Conservation (phyloP, 2,329 filamentous ascomycete species). For the Scedosporium boydii region DNA sequence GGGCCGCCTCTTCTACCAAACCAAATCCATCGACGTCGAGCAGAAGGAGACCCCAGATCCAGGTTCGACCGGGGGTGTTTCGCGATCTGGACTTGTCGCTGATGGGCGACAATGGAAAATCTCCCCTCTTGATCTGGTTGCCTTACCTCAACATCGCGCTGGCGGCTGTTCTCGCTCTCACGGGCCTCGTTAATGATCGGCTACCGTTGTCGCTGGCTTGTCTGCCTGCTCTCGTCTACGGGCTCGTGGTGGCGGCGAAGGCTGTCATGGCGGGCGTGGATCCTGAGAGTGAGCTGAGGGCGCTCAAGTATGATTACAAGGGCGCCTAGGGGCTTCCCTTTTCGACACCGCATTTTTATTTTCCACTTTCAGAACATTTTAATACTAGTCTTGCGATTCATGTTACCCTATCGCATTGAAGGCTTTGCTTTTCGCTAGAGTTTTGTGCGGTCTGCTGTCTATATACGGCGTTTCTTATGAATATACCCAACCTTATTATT, state of each 20-base stretch:
- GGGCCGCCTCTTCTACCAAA: slow-evolving; percentile 19
- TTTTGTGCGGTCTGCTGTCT: neutral
- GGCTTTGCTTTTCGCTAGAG: neutral
- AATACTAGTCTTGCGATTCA: neutral
- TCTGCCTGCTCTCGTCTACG: slow-evolving; percentile 51
- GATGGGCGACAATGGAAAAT: slow-evolving; percentile 10
- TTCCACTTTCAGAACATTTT: neutral
- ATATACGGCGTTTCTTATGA: neutral
- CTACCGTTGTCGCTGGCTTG: slow-evolving; percentile 24
- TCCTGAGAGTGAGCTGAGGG: slow-evolving; percentile 52
- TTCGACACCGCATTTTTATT: neutral
- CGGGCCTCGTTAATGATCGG: slow-evolving; percentile 27
- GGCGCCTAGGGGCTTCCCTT: slow-evolving; percentile 38
- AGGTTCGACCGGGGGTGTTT: slow-evolving; percentile 9
- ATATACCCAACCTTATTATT: neutral
- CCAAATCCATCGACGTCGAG: slow-evolving; percentile 4
- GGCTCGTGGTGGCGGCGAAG: slow-evolving; percentile 51
- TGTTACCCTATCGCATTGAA: neutral
- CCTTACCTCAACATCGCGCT: slow-evolving; percentile 51
- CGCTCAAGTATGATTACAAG: slow-evolving; percentile 57
- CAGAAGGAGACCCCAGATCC: neutral
- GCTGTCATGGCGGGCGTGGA: slow-evolving; percentile 60
- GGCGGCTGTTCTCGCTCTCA: slow-evolving; percentile 39
- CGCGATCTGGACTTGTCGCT: neutral
- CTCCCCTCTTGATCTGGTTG: slow-evolving; percentile 22